These are phyloP conservation scores for Lobosporangium transversale DNA, from an alignment of 192 early-diverging fungal genomes.

Conservation along the genomic window DNA sequence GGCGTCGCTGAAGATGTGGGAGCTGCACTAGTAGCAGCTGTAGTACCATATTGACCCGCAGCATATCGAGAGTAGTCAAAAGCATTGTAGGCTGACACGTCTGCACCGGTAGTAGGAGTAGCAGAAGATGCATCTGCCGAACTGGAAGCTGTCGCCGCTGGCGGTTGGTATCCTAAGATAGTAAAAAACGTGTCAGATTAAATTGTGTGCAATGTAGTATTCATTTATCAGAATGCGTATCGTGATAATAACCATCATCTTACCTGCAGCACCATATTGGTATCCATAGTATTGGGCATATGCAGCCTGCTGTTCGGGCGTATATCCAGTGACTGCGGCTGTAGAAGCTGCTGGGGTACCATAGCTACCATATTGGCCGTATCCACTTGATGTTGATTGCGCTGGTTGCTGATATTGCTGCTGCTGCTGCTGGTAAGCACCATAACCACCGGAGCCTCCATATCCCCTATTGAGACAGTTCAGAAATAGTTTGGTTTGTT, in stretches of 20 bases:
- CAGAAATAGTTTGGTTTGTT: too few relatives aligned
- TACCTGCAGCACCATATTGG: slow-evolving; percentile 12
- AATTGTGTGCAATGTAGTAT: too few relatives aligned
- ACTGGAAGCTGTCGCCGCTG: slow-evolving; percentile 14
- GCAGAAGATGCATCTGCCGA: slow-evolving; percentile 5
- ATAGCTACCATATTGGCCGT: slow-evolving; percentile 47
- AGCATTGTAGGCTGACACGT: slow-evolving; percentile 23
- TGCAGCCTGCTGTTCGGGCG: slow-evolving; percentile 51
- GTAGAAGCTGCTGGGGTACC: slow-evolving; percentile 27
- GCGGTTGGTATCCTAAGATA: background rate
- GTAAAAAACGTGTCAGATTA: too few relatives aligned
- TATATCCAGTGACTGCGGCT: slow-evolving; percentile 30
- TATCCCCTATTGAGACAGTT: slow-evolving; percentile 49
- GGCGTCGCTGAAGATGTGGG: background rate
- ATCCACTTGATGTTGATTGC: slow-evolving; percentile 17
- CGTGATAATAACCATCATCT: background rate
- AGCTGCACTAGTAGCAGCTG: slow-evolving; percentile 22
- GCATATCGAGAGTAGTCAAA: slow-evolving; percentile 42
- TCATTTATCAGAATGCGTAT: too few relatives aligned
- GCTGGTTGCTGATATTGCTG: slow-evolving; percentile 30
- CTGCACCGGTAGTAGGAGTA: slow-evolving; percentile 1
- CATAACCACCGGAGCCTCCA: slow-evolving; percentile 31
- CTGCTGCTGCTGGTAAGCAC: slow-evolving; percentile 41
- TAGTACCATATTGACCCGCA: slow-evolving; percentile 26
- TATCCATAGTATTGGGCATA: slow-evolving; percentile 53